These are phyloP conservation scores for Leccinum subgranulosum DNA, from an alignment of 768 basidiomycete species.

Conservation along the genomic window DNA sequence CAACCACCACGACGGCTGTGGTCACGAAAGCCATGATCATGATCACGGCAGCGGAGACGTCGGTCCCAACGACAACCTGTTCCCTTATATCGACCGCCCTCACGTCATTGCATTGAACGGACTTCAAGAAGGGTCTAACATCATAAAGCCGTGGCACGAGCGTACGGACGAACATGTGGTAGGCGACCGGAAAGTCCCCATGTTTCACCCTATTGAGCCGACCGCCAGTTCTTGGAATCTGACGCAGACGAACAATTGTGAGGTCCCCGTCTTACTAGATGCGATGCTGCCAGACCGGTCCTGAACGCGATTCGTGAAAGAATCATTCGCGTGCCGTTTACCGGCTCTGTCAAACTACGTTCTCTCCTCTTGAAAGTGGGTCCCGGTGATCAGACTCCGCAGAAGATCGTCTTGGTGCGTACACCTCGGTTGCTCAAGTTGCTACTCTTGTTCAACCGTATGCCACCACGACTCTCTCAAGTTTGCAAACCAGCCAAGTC, in stretches of 20 bases:
- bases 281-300: background rate
- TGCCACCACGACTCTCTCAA: constrained; percentile 26
- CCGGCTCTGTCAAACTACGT: constrained; percentile 79
- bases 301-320: constrained; percentile 36
- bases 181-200: constrained; percentile 17
- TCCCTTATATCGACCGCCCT: constrained; percentile 66
- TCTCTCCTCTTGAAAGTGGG: constrained; percentile 83
- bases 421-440: background rate
- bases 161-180: constrained; percentile 71
- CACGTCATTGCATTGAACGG: constrained; percentile 84
- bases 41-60: constrained; percentile 47
- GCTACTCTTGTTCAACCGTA: background rate
- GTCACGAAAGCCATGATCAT: constrained; percentile 57
- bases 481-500: constrained; percentile 73
- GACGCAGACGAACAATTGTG: constrained; percentile 92
- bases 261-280: constrained; percentile 13
- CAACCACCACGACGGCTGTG: constrained; percentile 50
- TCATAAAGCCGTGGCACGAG: constrained; percentile 88
- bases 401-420: constrained; percentile 67
- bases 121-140: constrained; percentile 43
- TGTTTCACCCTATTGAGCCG: constrained; percentile 1
- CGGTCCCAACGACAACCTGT: constrained; percentile 71
- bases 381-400: constrained; percentile 73
- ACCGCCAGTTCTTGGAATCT: constrained; percentile 72
- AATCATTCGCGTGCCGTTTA: constrained; percentile 84